A percentile compares a stretch with the other conserved stretches of the same genome.
Conservation (phyloP, 805 yeast species). For the Monosporozyma servazzii region DNA sequence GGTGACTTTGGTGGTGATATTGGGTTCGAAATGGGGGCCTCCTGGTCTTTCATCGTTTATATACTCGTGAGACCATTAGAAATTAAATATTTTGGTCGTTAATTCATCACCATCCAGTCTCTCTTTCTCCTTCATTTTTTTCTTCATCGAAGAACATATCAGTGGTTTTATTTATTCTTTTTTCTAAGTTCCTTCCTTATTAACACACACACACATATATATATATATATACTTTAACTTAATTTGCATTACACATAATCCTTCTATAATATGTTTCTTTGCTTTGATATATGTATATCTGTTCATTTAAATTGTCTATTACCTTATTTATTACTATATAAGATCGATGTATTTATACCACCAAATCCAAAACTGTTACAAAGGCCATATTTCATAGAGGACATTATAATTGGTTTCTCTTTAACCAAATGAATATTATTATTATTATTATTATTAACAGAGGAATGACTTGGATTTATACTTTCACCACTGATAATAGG, state of each 20-base stretch:
- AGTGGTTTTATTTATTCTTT: not conserved
- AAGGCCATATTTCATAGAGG: constrained; percentile 47
- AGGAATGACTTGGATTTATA: not conserved
- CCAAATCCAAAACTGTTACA: constrained; percentile 97
- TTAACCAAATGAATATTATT: constrained; percentile 47
- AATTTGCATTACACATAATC: not conserved
- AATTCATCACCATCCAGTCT: not conserved
- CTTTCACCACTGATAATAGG: not conserved
- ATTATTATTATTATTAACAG: constrained; percentile 33
- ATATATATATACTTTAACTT: not conserved
- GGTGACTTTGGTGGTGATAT: constrained; percentile 74
- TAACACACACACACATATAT: too few species aligned
- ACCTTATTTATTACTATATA: constrained; percentile 33
- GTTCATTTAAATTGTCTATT: constrained; percentile 1
- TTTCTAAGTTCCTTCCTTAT: not conserved
- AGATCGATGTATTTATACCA: constrained; percentile 80
- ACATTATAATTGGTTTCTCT: constrained; percentile 33
- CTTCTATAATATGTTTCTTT: constrained; percentile 1
- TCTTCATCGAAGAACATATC: not conserved
- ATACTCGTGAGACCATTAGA: constrained; percentile 55
- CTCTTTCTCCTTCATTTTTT: too few species aligned
- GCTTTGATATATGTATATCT: too few species aligned
- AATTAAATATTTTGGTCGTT: constrained; percentile 46
- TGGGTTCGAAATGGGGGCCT: constrained; percentile 71
- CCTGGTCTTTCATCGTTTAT: constrained; percentile 56